These are phyloP conservation scores for Dactylellina cionopaga DNA, from an alignment of 2,329 filamentous ascomycete species.

Conservation along the genomic window DNA sequence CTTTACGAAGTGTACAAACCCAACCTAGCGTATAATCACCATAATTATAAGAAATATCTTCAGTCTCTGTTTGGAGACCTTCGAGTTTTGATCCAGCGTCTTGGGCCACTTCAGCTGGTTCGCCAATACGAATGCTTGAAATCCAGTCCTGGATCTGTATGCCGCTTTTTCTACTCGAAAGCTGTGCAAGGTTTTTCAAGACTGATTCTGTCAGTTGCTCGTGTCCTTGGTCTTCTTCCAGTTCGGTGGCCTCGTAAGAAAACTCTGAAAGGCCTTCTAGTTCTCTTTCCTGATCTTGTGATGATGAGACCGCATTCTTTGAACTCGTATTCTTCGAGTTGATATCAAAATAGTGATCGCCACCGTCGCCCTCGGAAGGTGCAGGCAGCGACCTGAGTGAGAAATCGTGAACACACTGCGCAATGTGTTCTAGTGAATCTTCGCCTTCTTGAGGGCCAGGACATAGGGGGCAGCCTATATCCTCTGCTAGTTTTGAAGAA, in stretches of 20 bases:
- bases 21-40: slow-evolving; percentile 15
- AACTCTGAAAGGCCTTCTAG: slow-evolving; percentile 17
- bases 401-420: slow-evolving; percentile 44
- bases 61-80: not conserved
- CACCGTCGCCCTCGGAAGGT: slow-evolving; percentile 6
- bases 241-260: not conserved
- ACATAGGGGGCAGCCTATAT: slow-evolving; percentile 25
- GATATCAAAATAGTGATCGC: slow-evolving; percentile 27
- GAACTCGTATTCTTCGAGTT: slow-evolving; percentile 21
- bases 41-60: not conserved
- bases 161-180: not conserved
- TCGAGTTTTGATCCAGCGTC: not conserved
- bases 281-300: slow-evolving; percentile 7
- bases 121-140: not conserved
- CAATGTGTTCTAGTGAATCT: slow-evolving; percentile 37
- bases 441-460: slow-evolving; percentile 15
- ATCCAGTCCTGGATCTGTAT: slow-evolving; percentile 16
- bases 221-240: not conserved
- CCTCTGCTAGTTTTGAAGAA: slow-evolving; percentile 23
- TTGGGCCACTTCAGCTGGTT: not conserved
- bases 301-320: slow-evolving; percentile 18
- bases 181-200: slow-evolving; percentile 2
- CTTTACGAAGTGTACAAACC: not conserved
- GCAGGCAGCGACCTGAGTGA: slow-evolving; percentile 27
- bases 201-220: slow-evolving; percentile 10